Conservation (phyloP, 805 yeast species). For the Wickerhamomyces sydowiorum region DNA sequence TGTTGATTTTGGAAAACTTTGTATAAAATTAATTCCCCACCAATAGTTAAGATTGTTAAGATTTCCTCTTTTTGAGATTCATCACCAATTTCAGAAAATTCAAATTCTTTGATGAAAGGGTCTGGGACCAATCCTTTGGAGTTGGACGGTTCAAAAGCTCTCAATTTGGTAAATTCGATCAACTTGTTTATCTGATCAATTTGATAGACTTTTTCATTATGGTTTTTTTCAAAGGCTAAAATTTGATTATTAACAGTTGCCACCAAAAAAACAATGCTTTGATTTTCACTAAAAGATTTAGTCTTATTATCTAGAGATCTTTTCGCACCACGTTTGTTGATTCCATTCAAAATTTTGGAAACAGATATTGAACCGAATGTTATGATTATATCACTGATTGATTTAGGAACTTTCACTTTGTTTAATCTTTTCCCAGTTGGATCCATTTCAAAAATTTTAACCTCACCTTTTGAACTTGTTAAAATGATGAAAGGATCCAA, state of each 20-base stretch:
- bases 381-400: constrained; percentile 43
- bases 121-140: constrained; percentile 48
- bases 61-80: constrained; percentile 47
- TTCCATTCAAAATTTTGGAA: constrained; percentile 40
- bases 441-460: constrained; percentile 47
- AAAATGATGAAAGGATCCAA: constrained; percentile 59
- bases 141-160: constrained; percentile 22
- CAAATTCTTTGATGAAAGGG: constrained; percentile 67
- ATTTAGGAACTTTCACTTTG: constrained; percentile 30
- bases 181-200: constrained; percentile 31
- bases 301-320: constrained; percentile 18
- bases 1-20: constrained; percentile 40
- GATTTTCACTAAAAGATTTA: too few species aligned
- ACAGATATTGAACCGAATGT: constrained; percentile 64
- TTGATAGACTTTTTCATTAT: constrained; percentile 33
- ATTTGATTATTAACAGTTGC: constrained; percentile 76
- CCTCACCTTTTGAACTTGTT: constrained; percentile 66
- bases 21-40: constrained; percentile 74
- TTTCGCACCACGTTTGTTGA: constrained; percentile 24
- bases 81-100: constrained; percentile 63
- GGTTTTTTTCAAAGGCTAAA: constrained; percentile 54
- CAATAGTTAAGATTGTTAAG: constrained; percentile 66
- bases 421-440: constrained; percentile 27
- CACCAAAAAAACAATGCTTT: constrained; percentile 40
- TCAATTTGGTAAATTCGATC: constrained; percentile 32